phyloP scores from a whole-genome alignment of 176 grass and related monocot species.

The Carex kokanica region DNA sequence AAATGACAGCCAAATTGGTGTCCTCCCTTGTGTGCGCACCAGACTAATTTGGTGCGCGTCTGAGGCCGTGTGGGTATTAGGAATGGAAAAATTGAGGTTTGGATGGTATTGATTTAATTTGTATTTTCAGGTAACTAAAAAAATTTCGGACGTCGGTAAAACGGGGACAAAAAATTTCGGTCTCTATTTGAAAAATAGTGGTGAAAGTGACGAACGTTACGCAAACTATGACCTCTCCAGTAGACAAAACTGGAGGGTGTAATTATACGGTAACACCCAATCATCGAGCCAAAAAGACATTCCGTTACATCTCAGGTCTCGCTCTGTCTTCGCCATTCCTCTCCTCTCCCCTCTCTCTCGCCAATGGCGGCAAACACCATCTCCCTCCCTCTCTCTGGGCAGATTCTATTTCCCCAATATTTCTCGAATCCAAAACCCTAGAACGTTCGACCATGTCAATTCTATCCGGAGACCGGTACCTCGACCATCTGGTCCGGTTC shows the following conservation, averaged over 20 bases:
- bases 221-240: neutral
- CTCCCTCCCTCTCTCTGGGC: neutral
- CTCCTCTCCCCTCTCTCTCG: neutral
- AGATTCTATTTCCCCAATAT: constrained; percentile 13
- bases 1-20: no score
- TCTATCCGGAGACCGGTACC: constrained; percentile 84
- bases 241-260: neutral
- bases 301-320: constrained; percentile 7
- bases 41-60: no score
- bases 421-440: constrained; percentile 43
- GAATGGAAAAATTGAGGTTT: no score
- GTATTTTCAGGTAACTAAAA: no score
- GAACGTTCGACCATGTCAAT: constrained; percentile 24
- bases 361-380: neutral
- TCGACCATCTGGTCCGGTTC: constrained; percentile 68
- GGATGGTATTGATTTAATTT: no score
- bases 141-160: no score
- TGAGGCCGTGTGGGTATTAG: no score
- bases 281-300: neutral
- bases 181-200: neutral
- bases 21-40: no score
- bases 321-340: neutral
- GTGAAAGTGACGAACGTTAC: neutral
- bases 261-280: neutral
- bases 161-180: neutral